Base-by-base conservation (phyloP, 306 rosid species). In the Prunus campanulata region DNA sequence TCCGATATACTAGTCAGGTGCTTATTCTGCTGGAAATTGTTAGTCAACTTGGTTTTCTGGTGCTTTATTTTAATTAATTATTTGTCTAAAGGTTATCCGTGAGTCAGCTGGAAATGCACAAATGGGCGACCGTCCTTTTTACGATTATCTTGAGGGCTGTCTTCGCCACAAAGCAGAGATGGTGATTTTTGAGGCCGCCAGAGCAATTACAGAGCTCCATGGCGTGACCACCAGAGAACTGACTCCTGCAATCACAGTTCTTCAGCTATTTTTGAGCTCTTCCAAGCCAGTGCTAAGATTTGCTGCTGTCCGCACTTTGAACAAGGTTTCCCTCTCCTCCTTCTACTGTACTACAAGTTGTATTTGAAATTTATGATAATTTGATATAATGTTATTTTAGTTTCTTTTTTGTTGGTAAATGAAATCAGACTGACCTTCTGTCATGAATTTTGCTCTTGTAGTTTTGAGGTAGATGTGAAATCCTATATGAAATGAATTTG, bases 131-230 rank as follows among this genome's bases (percentile, higher is more conserved):
- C 99, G 97, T 2, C 99, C 99, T 14, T 95, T 95, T 79, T 95
- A 89, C 18, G 97, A 95, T 87, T 95, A 67, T 85, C 97, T 95
- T 78, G 99, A 95, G 91, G 88, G 97, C 81, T 95, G 99, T 84
- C 95, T 95, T 30, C 96, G 97, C 69, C 99, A 95, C 87, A 95
- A 95, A 85, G 93, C 97, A 71, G 99, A 95, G 79, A 95, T 92
- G 97, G 99, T 95, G 78, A 95, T 95, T 72, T 92, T 95, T 87
- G 99, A 95, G 86, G 97, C 99, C 82, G 97, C 99, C 76, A 90
- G 88, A 84, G 97, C 93, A 80, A 95, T 95, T 82, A 95, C 99
- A 27, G 99, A 95, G 87, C 96, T 95, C 68, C 90, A 67, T 74
- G 93, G 97, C 47, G 97, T 95, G 83, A 89, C 99, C 48, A 90